Conservation (phyloP, 768 basidiomycete species). For the Lactarius deliciosus region DNA sequence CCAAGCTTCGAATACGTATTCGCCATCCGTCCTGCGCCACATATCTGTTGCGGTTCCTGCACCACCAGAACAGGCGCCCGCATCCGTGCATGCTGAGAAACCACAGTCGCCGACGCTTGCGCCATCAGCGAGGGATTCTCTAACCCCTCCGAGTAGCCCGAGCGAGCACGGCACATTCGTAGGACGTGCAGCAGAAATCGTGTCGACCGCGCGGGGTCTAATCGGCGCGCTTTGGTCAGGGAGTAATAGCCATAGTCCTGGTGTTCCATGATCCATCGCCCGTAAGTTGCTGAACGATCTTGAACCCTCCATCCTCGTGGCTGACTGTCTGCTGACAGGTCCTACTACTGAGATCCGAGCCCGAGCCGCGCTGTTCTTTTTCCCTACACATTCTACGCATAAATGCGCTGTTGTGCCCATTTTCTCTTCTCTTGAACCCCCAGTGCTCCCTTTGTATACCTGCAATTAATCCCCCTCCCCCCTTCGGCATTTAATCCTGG, state of each 20-base stretch:
- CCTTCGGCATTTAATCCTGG: conserved; percentile 23
- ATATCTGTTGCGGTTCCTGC: conserved; percentile 14
- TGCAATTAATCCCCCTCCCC: conserved; percentile 18
- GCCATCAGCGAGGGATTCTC: conserved; percentile 30
- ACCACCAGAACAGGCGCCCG: conserved; percentile 20
- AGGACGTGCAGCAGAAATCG: conserved; percentile 72
- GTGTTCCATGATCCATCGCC: conserved; percentile 11
- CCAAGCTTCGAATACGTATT: conserved; percentile 23
- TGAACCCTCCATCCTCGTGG: neutral
- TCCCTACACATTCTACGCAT: conserved; percentile 16
- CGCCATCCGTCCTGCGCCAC: conserved; percentile 24
- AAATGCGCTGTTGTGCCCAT: conserved; percentile 12
- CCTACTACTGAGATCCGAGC: neutral
- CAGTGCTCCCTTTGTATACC: conserved; percentile 24
- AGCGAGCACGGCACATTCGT: conserved; percentile 42
- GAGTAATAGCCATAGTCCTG: conserved; percentile 27
- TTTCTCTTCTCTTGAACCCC: neutral
- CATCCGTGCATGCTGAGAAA: conserved; percentile 19
- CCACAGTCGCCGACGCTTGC: conserved; percentile 12
- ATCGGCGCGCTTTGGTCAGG: conserved; percentile 60
- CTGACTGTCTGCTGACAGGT: conserved; percentile 1
- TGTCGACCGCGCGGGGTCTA: conserved; percentile 75
- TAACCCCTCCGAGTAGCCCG: conserved; percentile 33
- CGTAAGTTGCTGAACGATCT: neutral
- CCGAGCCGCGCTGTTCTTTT: neutral